Evolutionary conservation across 495 filamentous ascomycete species (phyloP).

Genomic region (Penicillium canariense): DNA sequence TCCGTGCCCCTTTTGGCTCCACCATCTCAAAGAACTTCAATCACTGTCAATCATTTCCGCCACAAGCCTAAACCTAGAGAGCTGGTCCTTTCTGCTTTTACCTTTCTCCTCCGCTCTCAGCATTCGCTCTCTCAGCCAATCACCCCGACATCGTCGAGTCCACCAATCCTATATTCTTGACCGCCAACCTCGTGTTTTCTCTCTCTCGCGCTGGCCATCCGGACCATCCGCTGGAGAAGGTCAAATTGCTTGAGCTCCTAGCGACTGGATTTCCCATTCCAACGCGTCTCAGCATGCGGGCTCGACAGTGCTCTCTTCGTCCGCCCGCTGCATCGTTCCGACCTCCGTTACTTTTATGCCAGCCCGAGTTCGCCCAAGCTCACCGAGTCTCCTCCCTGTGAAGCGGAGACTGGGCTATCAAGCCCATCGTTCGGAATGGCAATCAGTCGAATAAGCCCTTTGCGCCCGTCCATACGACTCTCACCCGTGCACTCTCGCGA

Average conservation of each 20-base stretch:
- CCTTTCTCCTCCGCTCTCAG: background rate
- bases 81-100: background rate
- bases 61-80: background rate
- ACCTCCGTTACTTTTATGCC: constrained; percentile 23
- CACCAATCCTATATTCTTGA: constrained; percentile 1
- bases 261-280: background rate
- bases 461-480: constrained; percentile 31
- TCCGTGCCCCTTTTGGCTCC: constrained; percentile 21
- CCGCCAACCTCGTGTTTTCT: constrained; percentile 9
- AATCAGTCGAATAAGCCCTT: constrained; percentile 27
- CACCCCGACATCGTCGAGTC: background rate
- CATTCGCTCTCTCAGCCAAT: background rate
- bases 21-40: constrained; percentile 12
- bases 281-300: constrained; percentile 31
- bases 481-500: constrained; percentile 26
- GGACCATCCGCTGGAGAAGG: constrained; percentile 1
- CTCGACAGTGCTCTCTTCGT: constrained; percentile 28
- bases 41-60: constrained; percentile 9
- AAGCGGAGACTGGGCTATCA: constrained; percentile 14
- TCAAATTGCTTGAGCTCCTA: constrained; percentile 1
- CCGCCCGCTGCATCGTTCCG: constrained; percentile 21
- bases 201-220: background rate
- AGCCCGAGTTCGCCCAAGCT: constrained; percentile 15
- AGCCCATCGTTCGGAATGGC: constrained; percentile 35
- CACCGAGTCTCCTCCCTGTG: constrained; percentile 12